Percentiles rank a stretch among this genome's conserved stretches.
phyloP scores from a whole-genome alignment of 768 basidiomycete genomes.

The Udeniomyces megalosporus region DNA sequence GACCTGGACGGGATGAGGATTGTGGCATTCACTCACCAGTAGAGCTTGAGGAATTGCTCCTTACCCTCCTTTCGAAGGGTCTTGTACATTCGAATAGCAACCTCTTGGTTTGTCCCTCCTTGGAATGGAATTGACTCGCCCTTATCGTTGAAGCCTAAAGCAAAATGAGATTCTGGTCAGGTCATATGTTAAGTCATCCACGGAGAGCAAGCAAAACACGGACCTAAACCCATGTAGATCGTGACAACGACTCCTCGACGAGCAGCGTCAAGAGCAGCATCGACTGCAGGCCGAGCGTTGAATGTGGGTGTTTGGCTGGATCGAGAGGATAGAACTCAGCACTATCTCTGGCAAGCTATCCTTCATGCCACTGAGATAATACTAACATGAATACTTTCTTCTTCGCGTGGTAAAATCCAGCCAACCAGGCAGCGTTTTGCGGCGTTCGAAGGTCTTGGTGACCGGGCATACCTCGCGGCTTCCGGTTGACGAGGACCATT shows the following conservation, averaged over 20 bases:
- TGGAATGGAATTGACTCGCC: constrained; percentile 50
- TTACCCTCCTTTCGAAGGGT: constrained; percentile 36
- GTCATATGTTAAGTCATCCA: background rate
- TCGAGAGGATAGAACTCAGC: background rate
- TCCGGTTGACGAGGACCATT: constrained; percentile 49
- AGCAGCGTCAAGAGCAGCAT: constrained; percentile 45
- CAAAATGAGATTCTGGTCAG: background rate
- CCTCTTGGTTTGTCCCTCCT: constrained; percentile 58
- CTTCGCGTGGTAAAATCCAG: constrained; percentile 44
- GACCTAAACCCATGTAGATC: constrained; percentile 44
- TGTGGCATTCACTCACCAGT: constrained; percentile 21
- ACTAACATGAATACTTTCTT: constrained; percentile 48
- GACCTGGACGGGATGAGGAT: background rate
- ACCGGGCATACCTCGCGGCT: constrained; percentile 37
- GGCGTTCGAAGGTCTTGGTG: constrained; percentile 37
- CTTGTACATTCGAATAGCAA: constrained; percentile 44
- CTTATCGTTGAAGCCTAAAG: constrained; percentile 37
- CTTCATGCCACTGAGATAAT: too few species aligned
- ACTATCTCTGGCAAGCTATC: background rate
- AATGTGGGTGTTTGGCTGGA: constrained; percentile 50
- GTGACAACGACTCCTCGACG: constrained; percentile 45
- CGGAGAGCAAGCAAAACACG: constrained; percentile 30
- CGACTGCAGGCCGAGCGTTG: constrained; percentile 48
- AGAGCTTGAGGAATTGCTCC: constrained; percentile 33
- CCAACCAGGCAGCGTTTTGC: constrained; percentile 54